These are phyloP conservation scores for Salix brachista DNA, from an alignment of 345 rosid species.

Conservation along the genomic window DNA sequence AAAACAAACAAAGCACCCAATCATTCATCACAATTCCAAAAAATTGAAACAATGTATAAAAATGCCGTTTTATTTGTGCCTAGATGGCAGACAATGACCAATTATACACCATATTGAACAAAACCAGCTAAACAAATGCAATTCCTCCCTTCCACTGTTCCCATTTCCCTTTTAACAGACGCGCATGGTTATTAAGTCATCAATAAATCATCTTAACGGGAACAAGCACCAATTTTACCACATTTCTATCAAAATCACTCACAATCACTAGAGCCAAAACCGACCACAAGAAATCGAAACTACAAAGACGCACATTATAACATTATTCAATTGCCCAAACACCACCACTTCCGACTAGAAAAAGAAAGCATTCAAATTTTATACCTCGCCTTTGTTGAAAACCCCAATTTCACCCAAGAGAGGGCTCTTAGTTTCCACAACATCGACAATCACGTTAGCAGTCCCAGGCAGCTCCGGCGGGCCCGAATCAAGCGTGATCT, in stretches of 20 bases:
- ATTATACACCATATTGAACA: background rate
- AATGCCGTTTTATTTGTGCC: background rate
- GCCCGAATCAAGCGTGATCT: constrained; percentile 75
- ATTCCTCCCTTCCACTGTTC: background rate
- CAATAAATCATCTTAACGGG: background rate
- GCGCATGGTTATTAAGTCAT: background rate
- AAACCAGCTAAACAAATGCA: background rate
- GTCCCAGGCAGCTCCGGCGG: constrained; percentile 89
- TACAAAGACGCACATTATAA: background rate
- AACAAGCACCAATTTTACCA: background rate
- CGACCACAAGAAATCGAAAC: background rate
- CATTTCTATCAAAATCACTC: background rate
- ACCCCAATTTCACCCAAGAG: constrained; percentile 68
- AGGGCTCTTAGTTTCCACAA: constrained; percentile 57
- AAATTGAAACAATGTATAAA: background rate
- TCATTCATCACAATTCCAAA: background rate
- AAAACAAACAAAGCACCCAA: constrained; percentile 4
- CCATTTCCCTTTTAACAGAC: background rate
- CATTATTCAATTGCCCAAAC: background rate
- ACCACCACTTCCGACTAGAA: background rate
- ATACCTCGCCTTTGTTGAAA: constrained; percentile 71
- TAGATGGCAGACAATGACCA: background rate
- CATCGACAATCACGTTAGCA: constrained; percentile 65
- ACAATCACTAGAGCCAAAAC: background rate
- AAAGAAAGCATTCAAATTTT: background rate